phyloP scores from a whole-genome alignment of 805 yeast genomes.

The Candida schatavii region DNA sequence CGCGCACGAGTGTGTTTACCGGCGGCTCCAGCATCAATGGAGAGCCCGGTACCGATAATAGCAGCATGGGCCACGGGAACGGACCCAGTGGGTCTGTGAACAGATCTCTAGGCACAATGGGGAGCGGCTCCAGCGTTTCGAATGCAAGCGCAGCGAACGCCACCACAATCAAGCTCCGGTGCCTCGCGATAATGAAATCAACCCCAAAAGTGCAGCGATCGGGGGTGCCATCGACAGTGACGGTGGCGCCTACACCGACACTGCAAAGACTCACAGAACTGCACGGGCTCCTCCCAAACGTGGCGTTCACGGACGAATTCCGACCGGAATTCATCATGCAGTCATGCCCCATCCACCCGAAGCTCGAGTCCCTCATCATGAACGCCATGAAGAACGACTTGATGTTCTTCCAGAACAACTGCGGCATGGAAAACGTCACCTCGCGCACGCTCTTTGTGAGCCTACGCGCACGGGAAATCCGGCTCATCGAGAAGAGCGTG shows the following conservation, averaged over 20 bases:
- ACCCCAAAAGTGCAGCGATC: conserved; percentile 1
- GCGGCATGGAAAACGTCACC: conserved; percentile 25
- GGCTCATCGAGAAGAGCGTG: conserved; percentile 38
- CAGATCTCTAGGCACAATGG: no score
- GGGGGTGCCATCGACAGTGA: not conserved
- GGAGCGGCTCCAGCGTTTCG: not conserved
- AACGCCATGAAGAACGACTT: conserved; percentile 54
- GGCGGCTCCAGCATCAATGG: not conserved
- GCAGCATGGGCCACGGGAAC: not conserved
- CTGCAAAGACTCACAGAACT: conserved; percentile 1
- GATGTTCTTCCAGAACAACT: conserved; percentile 38
- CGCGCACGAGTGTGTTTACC: not conserved
- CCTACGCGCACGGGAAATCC: conserved; percentile 43
- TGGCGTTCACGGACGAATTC: conserved; percentile 48
- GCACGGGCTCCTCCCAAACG: conserved; percentile 27
- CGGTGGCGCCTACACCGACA: not conserved
- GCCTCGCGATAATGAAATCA: conserved; percentile 2
- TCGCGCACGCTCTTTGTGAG: conserved; percentile 42
- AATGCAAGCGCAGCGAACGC: not conserved
- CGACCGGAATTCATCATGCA: conserved; percentile 53
- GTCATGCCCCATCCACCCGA: conserved; percentile 51
- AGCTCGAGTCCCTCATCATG: conserved; percentile 47
- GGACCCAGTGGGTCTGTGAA: not conserved
- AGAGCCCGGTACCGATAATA: not conserved
- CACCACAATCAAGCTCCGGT: not conserved